Evolutionary conservation across 345 rosid genomes (phyloP), one percentile per base, ranked within the genome.

Genomic region (Salix viminalis): DNA sequence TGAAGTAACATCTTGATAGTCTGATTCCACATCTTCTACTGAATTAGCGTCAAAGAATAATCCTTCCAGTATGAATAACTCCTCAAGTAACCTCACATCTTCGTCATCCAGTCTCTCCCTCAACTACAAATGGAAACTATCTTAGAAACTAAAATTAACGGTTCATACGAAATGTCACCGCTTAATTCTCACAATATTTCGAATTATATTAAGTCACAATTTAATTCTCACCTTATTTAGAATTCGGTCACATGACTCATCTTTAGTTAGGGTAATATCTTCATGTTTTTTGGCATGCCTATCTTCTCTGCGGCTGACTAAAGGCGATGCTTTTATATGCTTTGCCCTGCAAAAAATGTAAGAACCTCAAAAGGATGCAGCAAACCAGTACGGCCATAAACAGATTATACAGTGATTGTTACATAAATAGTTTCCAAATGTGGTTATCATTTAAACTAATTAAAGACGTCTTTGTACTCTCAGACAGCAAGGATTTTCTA

Each of bases 261-360:
- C 85, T 68, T 76, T 84, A 37, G 79, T 66, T 66, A 69, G 72
- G 73, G 85, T 69, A 32, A 69, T 48, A 71, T 73, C 83, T 75
- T 19, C 84, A 18, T 76, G 84, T 70, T 79, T 83, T 78, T 79
- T 87, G 58, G 69, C 71, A 79, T 70, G 76, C 80, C 72, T 91
- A 19, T 86, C 87, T 84, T 86, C 89, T 28, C 50, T 75, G 44
- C 73, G 26, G 41, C 72, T 83, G 75, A 83, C 79, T 62, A 80
- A 72, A 65, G 91, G 88, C 72, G 91, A 84, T 76, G 92, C 74
- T 85, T 91, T 92, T 79, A 94, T 84, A 81, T 94, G 97, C 87
- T 89, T 90, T 78, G 97, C 97, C 90, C 97, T 94, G 85, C 61
- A 64, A 54, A 77, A 12, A 76, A 26, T 28, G 36, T 48, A 70